phyloP scores from a whole-genome alignment of 805 yeast genomes.

The Kluyveromyces lactis region DNA sequence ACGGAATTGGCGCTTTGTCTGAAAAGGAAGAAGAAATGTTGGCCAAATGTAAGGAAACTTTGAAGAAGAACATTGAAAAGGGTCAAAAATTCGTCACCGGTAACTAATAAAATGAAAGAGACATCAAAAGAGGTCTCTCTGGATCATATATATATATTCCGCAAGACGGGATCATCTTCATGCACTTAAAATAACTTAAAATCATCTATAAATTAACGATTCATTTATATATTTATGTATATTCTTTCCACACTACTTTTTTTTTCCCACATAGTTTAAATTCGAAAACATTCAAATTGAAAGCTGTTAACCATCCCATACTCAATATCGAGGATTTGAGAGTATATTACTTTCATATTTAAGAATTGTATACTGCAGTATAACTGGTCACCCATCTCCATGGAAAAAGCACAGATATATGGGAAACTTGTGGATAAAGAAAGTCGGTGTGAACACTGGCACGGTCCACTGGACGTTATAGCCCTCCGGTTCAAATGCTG shows the following conservation, averaged over 20 bases:
- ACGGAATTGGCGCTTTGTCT: conserved; percentile 64
- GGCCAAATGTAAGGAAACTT: conserved; percentile 76
- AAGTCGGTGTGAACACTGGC: conserved; percentile 29
- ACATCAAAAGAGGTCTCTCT: too few species aligned
- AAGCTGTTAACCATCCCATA: too few species aligned
- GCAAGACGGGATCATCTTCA: too few species aligned
- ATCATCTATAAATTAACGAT: neutral
- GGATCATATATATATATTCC: too few species aligned
- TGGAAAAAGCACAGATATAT: neutral
- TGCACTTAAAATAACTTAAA: too few species aligned
- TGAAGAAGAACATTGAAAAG: conserved; percentile 85
- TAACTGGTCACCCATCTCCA: too few species aligned
- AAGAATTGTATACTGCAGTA: too few species aligned
- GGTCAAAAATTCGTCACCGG: conserved; percentile 79
- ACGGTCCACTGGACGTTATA: conserved; percentile 22
- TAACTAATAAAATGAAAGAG: too few species aligned
- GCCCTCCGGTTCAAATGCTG: conserved; percentile 29
- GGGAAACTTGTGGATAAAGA: conserved; percentile 22
- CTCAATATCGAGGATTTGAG: too few species aligned
- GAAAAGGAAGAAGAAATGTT: conserved; percentile 80
- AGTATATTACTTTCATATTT: too few species aligned
- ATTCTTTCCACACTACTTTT: neutral
- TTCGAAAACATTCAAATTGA: neutral
- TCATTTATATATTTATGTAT: neutral
- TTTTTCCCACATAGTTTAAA: neutral